These are phyloP conservation scores for Aaosphaeria pasadenensis DNA, from an alignment of 2,329 filamentous ascomycete genomes.

Conservation along the genomic window DNA sequence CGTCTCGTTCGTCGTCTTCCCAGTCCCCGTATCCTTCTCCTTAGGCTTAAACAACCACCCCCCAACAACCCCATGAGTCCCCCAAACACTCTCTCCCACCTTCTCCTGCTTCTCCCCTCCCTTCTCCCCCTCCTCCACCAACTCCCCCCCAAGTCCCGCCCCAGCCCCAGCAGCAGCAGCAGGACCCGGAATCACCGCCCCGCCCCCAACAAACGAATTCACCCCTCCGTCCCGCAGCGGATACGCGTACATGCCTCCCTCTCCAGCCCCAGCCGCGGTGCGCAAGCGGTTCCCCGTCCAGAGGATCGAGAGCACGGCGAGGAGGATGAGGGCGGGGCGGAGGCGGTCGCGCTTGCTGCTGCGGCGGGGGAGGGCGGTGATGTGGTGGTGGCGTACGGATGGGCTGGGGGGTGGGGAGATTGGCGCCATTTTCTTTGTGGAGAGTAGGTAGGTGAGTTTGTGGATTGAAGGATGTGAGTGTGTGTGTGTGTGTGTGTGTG, in stretches of 20 bases:
- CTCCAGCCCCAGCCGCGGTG: neutral
- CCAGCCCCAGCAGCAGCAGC: too few relatives aligned
- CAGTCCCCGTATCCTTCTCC: neutral
- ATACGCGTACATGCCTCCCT: neutral
- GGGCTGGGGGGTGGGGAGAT: neutral
- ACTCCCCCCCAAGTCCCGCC: neutral
- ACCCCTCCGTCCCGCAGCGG: too few relatives aligned
- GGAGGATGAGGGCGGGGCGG: conserved; percentile 2
- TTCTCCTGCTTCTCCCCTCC: neutral
- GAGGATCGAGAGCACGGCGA: neutral
- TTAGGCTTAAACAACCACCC: neutral
- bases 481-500: neutral
- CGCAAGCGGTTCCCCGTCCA: neutral
- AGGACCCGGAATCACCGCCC: too few relatives aligned
- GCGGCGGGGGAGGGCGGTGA: neutral
- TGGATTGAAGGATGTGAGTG: neutral
- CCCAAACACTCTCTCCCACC: neutral
- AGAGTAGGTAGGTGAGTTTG: neutral
- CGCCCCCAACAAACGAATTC: too few relatives aligned
- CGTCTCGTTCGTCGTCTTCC: neutral
- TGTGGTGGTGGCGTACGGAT: neutral
- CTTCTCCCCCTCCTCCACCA: neutral
- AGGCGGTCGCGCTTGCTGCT: conserved; percentile 1
- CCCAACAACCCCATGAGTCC: neutral
- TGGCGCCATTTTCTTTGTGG: neutral